These are phyloP conservation scores for Trypanosoma rangeli DNA, from an alignment of 208 protist species.

Conservation along the genomic window DNA sequence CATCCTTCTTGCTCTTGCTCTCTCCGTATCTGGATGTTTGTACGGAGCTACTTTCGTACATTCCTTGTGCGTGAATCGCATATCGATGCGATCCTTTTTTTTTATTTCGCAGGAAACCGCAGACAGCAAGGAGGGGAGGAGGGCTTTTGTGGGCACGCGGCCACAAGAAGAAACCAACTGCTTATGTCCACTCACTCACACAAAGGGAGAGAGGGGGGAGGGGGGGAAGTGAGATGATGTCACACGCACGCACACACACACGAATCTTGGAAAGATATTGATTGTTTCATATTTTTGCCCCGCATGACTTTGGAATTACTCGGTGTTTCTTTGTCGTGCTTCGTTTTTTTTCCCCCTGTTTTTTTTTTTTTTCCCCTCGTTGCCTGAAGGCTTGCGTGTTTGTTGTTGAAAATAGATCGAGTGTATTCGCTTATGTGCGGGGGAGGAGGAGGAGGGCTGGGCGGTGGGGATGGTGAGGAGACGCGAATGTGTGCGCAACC, in stretches of 20 bases:
- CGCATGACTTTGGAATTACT: no score
- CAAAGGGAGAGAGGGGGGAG: not conserved
- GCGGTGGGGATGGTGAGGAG: not conserved
- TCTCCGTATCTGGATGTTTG: no score
- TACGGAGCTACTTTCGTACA: not conserved
- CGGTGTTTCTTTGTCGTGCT: not conserved
- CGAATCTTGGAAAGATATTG: no score
- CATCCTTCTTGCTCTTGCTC: no score
- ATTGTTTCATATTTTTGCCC: no score
- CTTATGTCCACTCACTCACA: not conserved
- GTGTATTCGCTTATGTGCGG: constrained; percentile 4
- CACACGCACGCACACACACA: not conserved
- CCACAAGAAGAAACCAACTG: no score
- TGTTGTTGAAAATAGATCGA: not conserved
- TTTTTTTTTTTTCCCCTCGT: constrained; percentile 2
- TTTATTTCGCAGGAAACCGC: no score
- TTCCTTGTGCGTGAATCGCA: not conserved
- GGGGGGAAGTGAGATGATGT: not conserved
- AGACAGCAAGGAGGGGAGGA: no score
- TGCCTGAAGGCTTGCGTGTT: not conserved
- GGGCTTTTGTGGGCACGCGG: no score
- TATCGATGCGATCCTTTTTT: no score
- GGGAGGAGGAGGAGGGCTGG: not conserved
- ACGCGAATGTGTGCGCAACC: not conserved
- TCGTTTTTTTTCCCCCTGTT: constrained; percentile 11